phyloP scores from a whole-genome alignment of 352 stramenopile species.

The Globisporangium middletonii region DNA sequence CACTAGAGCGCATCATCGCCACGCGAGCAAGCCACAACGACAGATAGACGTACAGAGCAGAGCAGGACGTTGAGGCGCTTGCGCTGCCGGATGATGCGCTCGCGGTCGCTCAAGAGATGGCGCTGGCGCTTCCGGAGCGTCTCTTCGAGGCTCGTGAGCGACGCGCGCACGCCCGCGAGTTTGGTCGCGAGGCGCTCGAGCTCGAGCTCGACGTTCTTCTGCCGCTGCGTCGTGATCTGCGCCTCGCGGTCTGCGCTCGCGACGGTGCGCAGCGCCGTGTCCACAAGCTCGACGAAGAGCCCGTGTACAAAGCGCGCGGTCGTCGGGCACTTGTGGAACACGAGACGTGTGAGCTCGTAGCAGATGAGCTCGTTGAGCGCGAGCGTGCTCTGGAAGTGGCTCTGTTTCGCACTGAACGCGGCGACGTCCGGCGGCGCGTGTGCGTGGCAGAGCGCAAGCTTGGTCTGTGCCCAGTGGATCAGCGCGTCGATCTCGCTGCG shows the following conservation, averaged over 20 bases:
- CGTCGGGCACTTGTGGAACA: conserved; percentile 60
- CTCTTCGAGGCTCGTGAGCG: conserved; percentile 23
- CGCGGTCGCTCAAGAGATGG: conserved; percentile 29
- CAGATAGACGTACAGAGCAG: conserved; percentile 17
- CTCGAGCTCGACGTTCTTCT: conserved; percentile 37
- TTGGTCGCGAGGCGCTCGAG: conserved; percentile 22
- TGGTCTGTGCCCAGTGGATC: conserved; percentile 23
- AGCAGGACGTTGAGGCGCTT: conserved; percentile 46
- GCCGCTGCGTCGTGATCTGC: conserved; percentile 28
- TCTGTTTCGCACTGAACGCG: conserved; percentile 1
- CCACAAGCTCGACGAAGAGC: conserved; percentile 31
- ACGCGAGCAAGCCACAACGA: neutral
- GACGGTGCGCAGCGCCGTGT: conserved; percentile 21
- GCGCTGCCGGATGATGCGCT: conserved; percentile 41
- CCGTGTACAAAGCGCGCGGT: conserved; percentile 44
- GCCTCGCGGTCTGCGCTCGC: conserved; percentile 28
- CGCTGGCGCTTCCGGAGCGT: conserved; percentile 32
- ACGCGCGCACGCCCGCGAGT: conserved; percentile 15
- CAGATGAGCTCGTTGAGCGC: conserved; percentile 28
- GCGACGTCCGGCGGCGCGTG: neutral
- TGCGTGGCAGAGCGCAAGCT: conserved; percentile 2
- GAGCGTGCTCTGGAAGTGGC: conserved; percentile 18
- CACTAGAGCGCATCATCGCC: neutral
- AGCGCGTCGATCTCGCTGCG: conserved; percentile 25
- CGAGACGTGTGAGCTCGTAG: conserved; percentile 36